Evolutionary conservation across 257 asterid species (phyloP), one percentile per base, ranked within the genome.

Genomic region (Datura wrightii): DNA sequence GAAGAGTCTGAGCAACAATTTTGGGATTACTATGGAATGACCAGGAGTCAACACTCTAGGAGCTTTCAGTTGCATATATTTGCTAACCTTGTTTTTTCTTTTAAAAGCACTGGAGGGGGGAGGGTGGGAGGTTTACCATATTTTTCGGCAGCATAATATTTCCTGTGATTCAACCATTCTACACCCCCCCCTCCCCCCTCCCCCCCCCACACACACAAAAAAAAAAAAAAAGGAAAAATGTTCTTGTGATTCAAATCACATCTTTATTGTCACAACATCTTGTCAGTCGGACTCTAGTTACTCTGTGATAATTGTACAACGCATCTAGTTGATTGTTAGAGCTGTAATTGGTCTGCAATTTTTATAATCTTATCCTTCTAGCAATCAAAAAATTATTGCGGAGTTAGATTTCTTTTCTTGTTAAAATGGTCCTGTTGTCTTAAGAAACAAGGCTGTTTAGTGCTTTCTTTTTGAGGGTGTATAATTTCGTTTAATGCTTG

Each of bases 401-500:
- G 46, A 31, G 31, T 76, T 50, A 6, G 60, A 76, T 76, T 14
- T 31, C 63, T 71, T 71, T 42, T 37, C 4, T 4, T 50, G 82
- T 76, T 50, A 46, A 76, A 76, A 31, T 76, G 82, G 31, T 52
- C 62, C 15, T 52, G 42, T 9, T 8, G 1, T 50, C 82, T 52
- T 50, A 52, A 76, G 15, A 50, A 50, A 76, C 63, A 76, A 31
- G 81, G 41, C 44, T 50, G 37, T 74, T 19, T 46, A 44, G 58
- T 72, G 58, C 18, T 72, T 11, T 71, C 36, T 71, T 10, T 13
- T 10, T 10, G 19, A 50, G 6, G 19, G 80, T 74, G 58, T 74
- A 46, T 74, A 24, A 19, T 72, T 10, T 50, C 19, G 58, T 13
- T 72, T 72, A 11, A n/a, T 72, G 80, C 80, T 74, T 48, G 59